phyloP scores from a whole-genome alignment of 2,329 filamentous ascomycete genomes.

The Cytospora piceicola region DNA sequence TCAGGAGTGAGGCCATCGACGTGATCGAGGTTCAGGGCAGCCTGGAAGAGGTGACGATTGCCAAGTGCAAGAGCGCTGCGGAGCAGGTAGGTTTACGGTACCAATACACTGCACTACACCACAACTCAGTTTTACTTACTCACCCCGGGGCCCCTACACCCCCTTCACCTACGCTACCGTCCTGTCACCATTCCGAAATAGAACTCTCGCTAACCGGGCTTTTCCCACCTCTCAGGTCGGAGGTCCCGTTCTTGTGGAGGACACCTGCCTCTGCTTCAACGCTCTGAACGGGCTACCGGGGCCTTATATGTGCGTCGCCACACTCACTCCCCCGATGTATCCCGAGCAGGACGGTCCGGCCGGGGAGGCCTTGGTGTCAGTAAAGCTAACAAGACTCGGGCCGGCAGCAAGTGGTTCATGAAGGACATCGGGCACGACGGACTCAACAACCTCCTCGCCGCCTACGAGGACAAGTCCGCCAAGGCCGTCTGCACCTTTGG shows the following conservation, averaged over 20 bases:
- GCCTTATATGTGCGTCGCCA: conserved; percentile 79
- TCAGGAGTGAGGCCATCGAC: conserved; percentile 77
- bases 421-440: conserved; percentile 79
- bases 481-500: conserved; percentile 96
- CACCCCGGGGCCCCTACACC: conserved; percentile 10
- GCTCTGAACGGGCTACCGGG: conserved; percentile 90
- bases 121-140: background rate
- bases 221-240: conserved; percentile 58
- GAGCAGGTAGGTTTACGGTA: conserved; percentile 59
- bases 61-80: conserved; percentile 85
- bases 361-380: background rate
- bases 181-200: background rate
- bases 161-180: background rate
- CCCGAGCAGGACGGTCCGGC: background rate
- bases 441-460: conserved; percentile 86
- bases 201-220: conserved; percentile 1
- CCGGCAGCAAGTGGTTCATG: conserved; percentile 88
- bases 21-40: conserved; percentile 89
- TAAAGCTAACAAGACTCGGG: background rate
- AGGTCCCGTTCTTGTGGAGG: conserved; percentile 91
- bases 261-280: conserved; percentile 92
- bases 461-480: conserved; percentile 87
- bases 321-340: background rate
- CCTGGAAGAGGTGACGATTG: conserved; percentile 85
- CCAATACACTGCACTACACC: background rate